Evolutionary conservation across 768 basidiomycete genomes (phyloP), one percentile per base, ranked within the genome.

Genomic region (Pleurotus tuber-regium): DNA sequence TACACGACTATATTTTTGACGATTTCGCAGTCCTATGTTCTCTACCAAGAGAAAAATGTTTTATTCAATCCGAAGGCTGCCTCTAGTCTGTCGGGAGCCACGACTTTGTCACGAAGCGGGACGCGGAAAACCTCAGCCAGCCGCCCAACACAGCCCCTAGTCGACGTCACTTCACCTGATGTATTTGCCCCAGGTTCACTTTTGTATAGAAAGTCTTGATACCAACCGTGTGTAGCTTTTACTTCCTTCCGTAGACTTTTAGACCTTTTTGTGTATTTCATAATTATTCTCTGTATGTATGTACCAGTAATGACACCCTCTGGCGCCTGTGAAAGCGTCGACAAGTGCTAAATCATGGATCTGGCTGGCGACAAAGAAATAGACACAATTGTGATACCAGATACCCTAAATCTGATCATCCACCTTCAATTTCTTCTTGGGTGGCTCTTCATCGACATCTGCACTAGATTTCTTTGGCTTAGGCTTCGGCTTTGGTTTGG

Each of bases 161-260:
- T 74, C 26, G 61, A 70, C 18, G 66, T 73, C 40, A 63, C 77
- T 26, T 67, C 81, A 19, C 73, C 68, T 33, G 69, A 77, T 51
- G 70, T 80, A 7, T 92, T 92, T 59, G 86, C 86, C 56, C 86
- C 86, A 16, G 89, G 89, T 18, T 90, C 89, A 7, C 76, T 92
- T 26, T 69, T 92, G 33, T 78, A 76, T 30, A 83, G 83, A 57
- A 77, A 64, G 40, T 47, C 29, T 69, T 66, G 66, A n/a, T 55
- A 63, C 42, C 16, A 41, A 10, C 41, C 53, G 24, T 18, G 18
- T 42, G 58, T 21, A 50, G 35, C 49, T 38, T 31, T 42, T 30
- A 44, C 55, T 52, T 48, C 18, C 33, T 30, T 52, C 40, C 21
- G 2, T 29, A 29, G 19, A 35, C 36, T 39, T 25, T 29, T 29